A percentile compares a stretch with the other conserved stretches of the same genome.
These are phyloP conservation scores for Lasiosphaeria miniovina DNA, from an alignment of 495 filamentous ascomycete genomes.

Conservation along the genomic window DNA sequence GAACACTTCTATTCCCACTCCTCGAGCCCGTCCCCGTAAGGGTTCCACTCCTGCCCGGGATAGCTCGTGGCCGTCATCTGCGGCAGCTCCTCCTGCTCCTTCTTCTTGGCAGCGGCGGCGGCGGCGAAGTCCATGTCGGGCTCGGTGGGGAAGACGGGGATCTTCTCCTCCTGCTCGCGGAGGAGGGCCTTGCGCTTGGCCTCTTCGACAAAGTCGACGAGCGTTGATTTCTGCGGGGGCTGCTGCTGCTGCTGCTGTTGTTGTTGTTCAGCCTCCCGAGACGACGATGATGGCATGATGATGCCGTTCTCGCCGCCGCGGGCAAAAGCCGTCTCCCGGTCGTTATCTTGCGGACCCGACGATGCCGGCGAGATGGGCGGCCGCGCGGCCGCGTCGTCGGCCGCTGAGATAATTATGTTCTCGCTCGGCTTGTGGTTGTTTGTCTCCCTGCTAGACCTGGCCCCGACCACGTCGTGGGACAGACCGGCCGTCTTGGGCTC, in stretches of 20 bases:
- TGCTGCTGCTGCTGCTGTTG: not conserved
- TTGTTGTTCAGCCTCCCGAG: conserved; percentile 8
- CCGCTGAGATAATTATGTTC: not conserved
- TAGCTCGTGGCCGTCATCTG: conserved; percentile 77
- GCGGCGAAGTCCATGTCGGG: conserved; percentile 24
- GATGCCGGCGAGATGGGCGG: no score
- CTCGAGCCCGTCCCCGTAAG: conserved; percentile 42
- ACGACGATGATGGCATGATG: conserved; percentile 10
- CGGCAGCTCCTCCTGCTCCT: conserved; percentile 52
- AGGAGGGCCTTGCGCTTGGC: conserved; percentile 30
- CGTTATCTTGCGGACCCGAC: no score
- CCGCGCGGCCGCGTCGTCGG: not conserved
- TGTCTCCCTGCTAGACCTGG: not conserved
- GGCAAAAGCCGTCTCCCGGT: no score
- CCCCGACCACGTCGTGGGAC: not conserved
- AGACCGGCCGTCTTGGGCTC: conserved; percentile 1
- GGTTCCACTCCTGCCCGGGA: conserved; percentile 81
- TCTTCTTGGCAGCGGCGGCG: conserved; percentile 25
- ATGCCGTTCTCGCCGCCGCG: not conserved
- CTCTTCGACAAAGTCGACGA: conserved; percentile 34
- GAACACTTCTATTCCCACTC: conserved; percentile 9
- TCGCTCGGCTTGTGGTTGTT: not conserved
- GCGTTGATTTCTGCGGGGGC: conserved; percentile 19
- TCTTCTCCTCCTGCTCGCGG: conserved; percentile 50
- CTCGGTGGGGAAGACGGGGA: conserved; percentile 35